Conservation (phyloP, 2,329 filamentous ascomycete genomes). For the Trichoderma hamatum region DNA sequence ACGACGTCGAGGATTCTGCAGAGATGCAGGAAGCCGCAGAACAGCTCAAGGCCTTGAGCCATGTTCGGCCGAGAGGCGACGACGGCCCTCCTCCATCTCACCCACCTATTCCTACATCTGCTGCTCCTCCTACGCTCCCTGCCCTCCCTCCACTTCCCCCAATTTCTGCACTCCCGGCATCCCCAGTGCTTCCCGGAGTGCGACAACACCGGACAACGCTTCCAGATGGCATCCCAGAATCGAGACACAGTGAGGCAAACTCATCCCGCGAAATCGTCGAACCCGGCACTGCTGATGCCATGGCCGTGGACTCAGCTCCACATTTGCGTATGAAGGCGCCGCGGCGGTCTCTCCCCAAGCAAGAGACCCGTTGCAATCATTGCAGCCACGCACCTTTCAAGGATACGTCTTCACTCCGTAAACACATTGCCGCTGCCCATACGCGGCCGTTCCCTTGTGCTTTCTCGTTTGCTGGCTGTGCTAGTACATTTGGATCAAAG, state of each 20-base stretch:
- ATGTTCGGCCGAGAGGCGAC: slow-evolving; percentile 60
- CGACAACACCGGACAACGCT: slow-evolving; percentile 44
- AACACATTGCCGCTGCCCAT: slow-evolving; percentile 69
- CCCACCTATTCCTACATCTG: not conserved
- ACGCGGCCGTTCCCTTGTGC: slow-evolving; percentile 81
- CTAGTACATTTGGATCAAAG: slow-evolving; percentile 83
- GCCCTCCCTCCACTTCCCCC: slow-evolving; percentile 28
- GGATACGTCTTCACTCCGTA: slow-evolving; percentile 66
- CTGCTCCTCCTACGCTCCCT: slow-evolving; percentile 27
- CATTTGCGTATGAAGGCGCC: slow-evolving; percentile 46
- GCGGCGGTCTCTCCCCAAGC: slow-evolving; percentile 56
- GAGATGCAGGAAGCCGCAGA: slow-evolving; percentile 71
- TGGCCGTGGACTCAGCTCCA: slow-evolving; percentile 33
- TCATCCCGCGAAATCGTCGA: slow-evolving; percentile 43
- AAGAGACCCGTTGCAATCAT: slow-evolving; percentile 63
- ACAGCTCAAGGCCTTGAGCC: slow-evolving; percentile 66
- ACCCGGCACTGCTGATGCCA: slow-evolving; percentile 34
- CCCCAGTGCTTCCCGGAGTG: slow-evolving; percentile 26
- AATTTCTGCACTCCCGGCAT: not conserved
- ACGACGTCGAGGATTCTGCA: slow-evolving; percentile 60
- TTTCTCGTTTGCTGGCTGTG: slow-evolving; percentile 81
- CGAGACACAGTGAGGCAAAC: slow-evolving; percentile 33
- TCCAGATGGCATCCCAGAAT: slow-evolving; percentile 44
- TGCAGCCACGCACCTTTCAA: slow-evolving; percentile 69
- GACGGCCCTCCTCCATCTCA: slow-evolving; percentile 37